A percentile compares a stretch with the other conserved stretches of the same genome.
These are phyloP conservation scores for Cryptococcus hybrid DNA, from an alignment of 1,284 basidiomycete genomes.

Conservation along the genomic window DNA sequence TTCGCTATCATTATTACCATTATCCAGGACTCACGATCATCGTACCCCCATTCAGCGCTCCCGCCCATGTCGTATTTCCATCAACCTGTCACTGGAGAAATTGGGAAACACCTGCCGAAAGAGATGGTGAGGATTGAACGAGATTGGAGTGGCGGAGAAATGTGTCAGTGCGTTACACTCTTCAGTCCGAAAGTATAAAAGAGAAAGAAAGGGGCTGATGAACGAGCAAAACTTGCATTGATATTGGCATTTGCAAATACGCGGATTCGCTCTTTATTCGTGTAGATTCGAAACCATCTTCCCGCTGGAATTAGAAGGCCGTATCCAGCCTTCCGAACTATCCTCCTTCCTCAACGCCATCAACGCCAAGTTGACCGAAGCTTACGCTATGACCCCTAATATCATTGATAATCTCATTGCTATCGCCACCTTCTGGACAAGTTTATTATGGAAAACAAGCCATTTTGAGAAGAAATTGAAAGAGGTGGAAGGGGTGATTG, in stretches of 20 bases:
- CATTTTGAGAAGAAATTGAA: constrained; percentile 52
- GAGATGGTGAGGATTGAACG: constrained; percentile 52
- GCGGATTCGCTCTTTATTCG: too few relatives aligned
- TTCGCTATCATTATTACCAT: too few relatives aligned
- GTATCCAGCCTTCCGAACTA: constrained; percentile 47
- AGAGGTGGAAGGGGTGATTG: constrained; percentile 41
- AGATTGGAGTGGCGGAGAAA: constrained; percentile 51
- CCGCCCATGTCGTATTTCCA: constrained; percentile 11
- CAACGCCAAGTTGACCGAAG: constrained; percentile 47
- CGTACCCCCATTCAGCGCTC: constrained; percentile 13
- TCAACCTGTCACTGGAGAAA: constrained; percentile 18
- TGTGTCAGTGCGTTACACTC: constrained; percentile 43
- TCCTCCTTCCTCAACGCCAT: constrained; percentile 46
- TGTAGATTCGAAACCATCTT: constrained; percentile 49
- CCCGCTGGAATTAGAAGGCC: constrained; percentile 52
- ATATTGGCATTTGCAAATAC: too few relatives aligned
- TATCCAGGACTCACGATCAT: constrained; percentile 9
- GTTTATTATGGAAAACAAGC: constrained; percentile 43
- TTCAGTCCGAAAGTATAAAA: background rate
- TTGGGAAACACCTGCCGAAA: constrained; percentile 45
- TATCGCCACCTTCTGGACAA: constrained; percentile 50
- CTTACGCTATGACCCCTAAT: constrained; percentile 48
- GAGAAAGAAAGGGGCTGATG: background rate
- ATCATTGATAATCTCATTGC: constrained; percentile 52
- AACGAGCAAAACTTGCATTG: background rate